Evolutionary conservation across 257 asterid species (phyloP).

Genomic region (Fraxinus excelsior): DNA sequence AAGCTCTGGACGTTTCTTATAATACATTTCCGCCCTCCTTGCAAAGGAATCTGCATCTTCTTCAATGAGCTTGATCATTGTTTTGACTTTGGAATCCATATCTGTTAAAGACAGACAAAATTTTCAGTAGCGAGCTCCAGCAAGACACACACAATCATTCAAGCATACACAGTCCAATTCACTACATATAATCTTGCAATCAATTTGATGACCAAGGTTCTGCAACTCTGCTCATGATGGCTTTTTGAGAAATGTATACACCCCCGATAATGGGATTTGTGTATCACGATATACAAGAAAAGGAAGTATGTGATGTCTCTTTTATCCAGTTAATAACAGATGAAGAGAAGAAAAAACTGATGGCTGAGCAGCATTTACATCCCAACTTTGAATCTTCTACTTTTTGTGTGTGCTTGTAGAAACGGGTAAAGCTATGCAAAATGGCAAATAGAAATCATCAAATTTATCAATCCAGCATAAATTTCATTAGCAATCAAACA

Average conservation of each 20-base stretch:
- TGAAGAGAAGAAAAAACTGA: neutral
- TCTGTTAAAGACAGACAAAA: slow-evolving; percentile 43
- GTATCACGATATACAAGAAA: neutral
- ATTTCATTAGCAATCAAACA: neutral
- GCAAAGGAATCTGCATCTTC: slow-evolving; percentile 99
- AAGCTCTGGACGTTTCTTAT: slow-evolving; percentile 97
- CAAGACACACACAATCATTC: neutral
- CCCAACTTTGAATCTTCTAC: neutral
- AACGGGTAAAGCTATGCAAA: neutral
- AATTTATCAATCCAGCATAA: neutral
- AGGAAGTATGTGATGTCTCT: neutral
- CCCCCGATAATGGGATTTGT: neutral
- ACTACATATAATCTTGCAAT: neutral
- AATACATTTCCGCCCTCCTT: slow-evolving; percentile 98
- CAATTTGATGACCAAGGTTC: neutral
- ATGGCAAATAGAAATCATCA: neutral
- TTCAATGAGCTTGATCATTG: slow-evolving; percentile 94
- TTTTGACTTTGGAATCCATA: slow-evolving; percentile 88
- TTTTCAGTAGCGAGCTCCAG: slow-evolving; percentile 19
- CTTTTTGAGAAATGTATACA: neutral
- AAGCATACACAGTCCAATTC: neutral
- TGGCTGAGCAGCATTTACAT: neutral
- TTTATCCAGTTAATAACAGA: neutral
- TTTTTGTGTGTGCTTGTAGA: neutral
- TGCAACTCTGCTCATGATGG: neutral